These are phyloP conservation scores for Eutrema japonicum DNA, from an alignment of 345 rosid genomes.

Conservation along the genomic window DNA sequence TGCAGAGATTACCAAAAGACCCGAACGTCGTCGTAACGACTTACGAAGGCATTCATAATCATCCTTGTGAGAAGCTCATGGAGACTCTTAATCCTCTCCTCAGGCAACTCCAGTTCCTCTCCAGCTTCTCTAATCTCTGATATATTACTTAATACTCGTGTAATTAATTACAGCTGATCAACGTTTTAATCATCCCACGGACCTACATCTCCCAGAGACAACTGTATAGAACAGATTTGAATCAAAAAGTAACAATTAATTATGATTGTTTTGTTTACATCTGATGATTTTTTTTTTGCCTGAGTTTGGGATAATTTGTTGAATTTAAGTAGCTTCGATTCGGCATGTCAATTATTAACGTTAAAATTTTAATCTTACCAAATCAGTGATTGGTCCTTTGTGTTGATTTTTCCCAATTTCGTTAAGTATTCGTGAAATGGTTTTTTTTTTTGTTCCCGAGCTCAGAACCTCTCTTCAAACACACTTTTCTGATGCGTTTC, in stretches of 20 bases:
- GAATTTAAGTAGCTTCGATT: background rate
- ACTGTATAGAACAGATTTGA: slow-evolving; percentile 32
- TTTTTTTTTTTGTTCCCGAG: too few relatives aligned
- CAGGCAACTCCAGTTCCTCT: slow-evolving; percentile 78
- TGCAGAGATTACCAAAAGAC: slow-evolving; percentile 78
- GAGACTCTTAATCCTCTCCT: slow-evolving; percentile 89
- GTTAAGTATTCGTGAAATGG: too few relatives aligned
- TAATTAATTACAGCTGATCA: slow-evolving; percentile 26
- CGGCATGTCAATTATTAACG: background rate
- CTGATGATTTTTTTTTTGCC: background rate
- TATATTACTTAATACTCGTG: background rate
- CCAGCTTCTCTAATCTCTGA: slow-evolving; percentile 45
- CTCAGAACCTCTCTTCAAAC: too few relatives aligned
- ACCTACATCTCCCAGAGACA: slow-evolving; percentile 14
- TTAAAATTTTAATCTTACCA: background rate
- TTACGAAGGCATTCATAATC: slow-evolving; percentile 82
- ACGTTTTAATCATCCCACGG: slow-evolving; percentile 13
- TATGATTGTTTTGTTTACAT: slow-evolving; percentile 13
- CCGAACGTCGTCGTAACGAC: slow-evolving; percentile 79
- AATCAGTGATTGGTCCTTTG: too few relatives aligned
- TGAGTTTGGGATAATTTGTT: background rate
- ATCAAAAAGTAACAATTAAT: slow-evolving; percentile 24
- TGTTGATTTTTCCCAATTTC: too few relatives aligned
- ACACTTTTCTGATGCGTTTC: too few relatives aligned
- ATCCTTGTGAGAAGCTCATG: slow-evolving; percentile 90